phyloP scores from a whole-genome alignment of 176 grass and related monocot species.

The Panicum miliaceum region DNA sequence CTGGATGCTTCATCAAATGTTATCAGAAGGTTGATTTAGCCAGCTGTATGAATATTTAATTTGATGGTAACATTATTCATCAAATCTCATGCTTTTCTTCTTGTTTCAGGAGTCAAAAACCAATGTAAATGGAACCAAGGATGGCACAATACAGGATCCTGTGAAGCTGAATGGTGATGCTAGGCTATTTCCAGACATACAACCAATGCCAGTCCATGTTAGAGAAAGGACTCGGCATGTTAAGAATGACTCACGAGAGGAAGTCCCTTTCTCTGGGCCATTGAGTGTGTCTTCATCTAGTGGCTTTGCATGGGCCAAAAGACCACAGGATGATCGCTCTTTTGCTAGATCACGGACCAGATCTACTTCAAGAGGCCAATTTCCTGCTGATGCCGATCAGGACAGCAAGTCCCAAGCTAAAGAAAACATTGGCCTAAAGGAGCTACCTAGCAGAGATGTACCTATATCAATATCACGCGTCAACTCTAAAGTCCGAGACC shows the following conservation, averaged over 20 bases:
- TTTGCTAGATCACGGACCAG: constrained; percentile 52
- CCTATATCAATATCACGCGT: background rate
- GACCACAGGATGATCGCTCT: constrained; percentile 53
- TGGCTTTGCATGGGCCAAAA: constrained; percentile 86
- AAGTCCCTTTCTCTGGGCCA: constrained; percentile 76
- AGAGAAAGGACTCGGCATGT: constrained; percentile 46
- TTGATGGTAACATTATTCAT: constrained; percentile 7
- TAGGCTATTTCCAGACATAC: constrained; percentile 58
- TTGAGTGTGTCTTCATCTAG: constrained; percentile 77
- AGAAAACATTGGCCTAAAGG: constrained; percentile 43
- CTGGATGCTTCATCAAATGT: constrained; percentile 22
- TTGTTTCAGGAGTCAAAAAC: constrained; percentile 60
- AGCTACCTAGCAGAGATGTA: constrained; percentile 47
- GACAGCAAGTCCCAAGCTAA: constrained; percentile 44
- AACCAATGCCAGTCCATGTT: constrained; percentile 50
- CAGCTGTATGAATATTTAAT: background rate
- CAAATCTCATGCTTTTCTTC: constrained; percentile 23
- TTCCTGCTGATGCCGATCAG: constrained; percentile 35
- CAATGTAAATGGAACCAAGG: constrained; percentile 54
- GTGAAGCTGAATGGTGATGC: constrained; percentile 53
- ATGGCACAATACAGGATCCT: constrained; percentile 46
- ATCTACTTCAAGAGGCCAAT: constrained; percentile 60
- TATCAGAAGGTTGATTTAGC: background rate
- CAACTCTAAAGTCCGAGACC: constrained; percentile 49
- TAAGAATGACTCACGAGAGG: constrained; percentile 59